These are phyloP conservation scores for Cladophialophora yegresii DNA, from an alignment of 2,329 filamentous ascomycete genomes.

Conservation along the genomic window DNA sequence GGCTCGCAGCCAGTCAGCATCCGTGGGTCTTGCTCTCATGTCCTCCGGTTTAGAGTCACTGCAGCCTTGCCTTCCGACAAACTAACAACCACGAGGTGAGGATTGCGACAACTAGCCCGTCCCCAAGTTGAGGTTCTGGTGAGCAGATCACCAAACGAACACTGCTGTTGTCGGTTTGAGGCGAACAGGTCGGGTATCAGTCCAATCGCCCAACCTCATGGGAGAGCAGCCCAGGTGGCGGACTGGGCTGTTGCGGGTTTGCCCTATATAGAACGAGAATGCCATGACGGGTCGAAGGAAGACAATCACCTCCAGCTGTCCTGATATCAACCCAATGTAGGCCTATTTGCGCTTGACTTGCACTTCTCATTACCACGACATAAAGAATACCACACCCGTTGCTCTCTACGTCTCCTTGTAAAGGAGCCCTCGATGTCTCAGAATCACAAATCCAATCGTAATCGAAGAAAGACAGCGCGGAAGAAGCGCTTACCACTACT, in stretches of 20 bases:
- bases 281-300: conserved; percentile 15
- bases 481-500: conserved; percentile 32
- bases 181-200: conserved; percentile 11
- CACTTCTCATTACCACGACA: conserved; percentile 8
- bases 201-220: conserved; percentile 20
- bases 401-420: conserved; percentile 19
- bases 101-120: conserved; percentile 7
- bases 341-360: conserved; percentile 11
- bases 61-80: conserved; percentile 24
- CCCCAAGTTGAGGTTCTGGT: conserved; percentile 21
- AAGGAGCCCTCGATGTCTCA: conserved; percentile 33
- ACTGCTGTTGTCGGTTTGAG: conserved; percentile 1
- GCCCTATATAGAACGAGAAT: conserved; percentile 29
- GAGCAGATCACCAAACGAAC: conserved; percentile 16
- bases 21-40: conserved; percentile 19
- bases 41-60: conserved; percentile 16
- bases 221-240: conserved; percentile 13
- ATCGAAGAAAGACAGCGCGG: conserved; percentile 30
- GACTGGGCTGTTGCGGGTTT: conserved; percentile 7
- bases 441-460: conserved; percentile 16
- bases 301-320: conserved; percentile 7
- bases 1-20: not conserved
- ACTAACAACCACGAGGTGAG: conserved; percentile 26
- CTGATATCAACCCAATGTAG: conserved; percentile 29
- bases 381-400: conserved; percentile 8